Evolutionary conservation across 1,284 basidiomycete species (phyloP), one percentile per base, ranked within the genome.

Genomic region (Peniophora sp.): DNA sequence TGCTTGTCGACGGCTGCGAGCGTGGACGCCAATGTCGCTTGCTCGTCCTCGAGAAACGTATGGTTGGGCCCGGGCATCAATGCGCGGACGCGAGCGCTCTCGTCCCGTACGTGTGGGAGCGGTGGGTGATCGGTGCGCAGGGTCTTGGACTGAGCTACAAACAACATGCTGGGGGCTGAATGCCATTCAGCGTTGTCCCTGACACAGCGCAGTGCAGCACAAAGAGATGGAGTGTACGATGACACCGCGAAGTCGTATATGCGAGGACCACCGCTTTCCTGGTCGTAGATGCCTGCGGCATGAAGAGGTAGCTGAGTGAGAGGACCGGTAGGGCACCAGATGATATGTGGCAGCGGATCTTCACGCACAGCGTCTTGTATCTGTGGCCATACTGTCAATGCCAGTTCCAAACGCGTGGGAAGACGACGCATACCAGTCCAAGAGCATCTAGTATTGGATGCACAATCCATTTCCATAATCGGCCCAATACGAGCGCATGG

Each of bases 241-340:
- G 56, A 54, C 11, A 54, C 48, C 11, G 51, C 41, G 34, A 43
- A 52, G 47, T 57, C 54, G 9, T 27, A 48, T 5, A 51, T 24
- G 10, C 20, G 18, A 3, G 20, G 15, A 3, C 27, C 22, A 11
- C 1, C 42, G 43, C 22, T 27, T 41, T 20, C n/a, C n/a, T 20
- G 34, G 37, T 45, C n/a, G 23, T 53, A 51, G 34, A 49, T 18
- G 23, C 53, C 54, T 8, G 58, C 58, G 14, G 56, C 58, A 46
- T 59, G 58, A 20, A 59, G 24, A 9, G 58, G 58, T 32, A 59
- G 51, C 34, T 54, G 53, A 1, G 56, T 50, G 5, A 59, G 44
- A 11, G 53, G 50, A 3, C 58, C 58, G 23, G 55, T 57, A 2
- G 52, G 51, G 51, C 55, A 55, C 54, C 57, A 55, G 9, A 15